Percentiles rank a stretch among this genome's conserved stretches.
phyloP scores from a whole-genome alignment of 140 eudicot species.

The Stevia rebaudiana region DNA sequence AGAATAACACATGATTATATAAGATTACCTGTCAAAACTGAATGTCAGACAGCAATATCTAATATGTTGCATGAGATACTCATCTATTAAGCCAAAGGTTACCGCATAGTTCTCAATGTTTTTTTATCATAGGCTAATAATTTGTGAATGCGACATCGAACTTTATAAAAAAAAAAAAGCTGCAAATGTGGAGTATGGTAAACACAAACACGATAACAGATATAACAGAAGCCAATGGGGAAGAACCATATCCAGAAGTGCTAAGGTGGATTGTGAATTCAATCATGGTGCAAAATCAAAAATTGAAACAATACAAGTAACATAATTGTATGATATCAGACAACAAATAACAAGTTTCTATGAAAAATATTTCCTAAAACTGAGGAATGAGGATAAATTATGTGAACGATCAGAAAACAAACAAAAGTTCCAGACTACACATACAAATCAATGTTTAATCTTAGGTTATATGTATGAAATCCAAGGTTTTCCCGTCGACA shows the following conservation, averaged over 20 bases:
- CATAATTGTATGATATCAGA: not conserved
- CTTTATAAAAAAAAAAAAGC: not conserved
- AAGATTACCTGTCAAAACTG: slow-evolving; percentile 15
- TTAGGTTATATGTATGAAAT: not conserved
- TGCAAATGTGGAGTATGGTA: not conserved
- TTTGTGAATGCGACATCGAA: not conserved
- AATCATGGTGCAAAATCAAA: not conserved
- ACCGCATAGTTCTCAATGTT: not conserved
- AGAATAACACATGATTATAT: slow-evolving; percentile 17
- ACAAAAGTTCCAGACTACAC: not conserved
- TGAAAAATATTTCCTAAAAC: too few species aligned
- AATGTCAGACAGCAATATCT: not conserved
- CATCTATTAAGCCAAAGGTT: not conserved
- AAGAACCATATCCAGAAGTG: not conserved
- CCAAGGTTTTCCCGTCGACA: slow-evolving; percentile 1
- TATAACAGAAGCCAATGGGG: not conserved
- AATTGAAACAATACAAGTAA: not conserved
- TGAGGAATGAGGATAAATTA: not conserved
- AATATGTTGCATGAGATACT: not conserved
- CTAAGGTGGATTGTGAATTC: not conserved
- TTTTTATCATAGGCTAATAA: not conserved
- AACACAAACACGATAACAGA: not conserved
- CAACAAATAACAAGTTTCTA: not conserved
- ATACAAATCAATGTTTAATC: not conserved
- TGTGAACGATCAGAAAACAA: not conserved